Conservation (phyloP, 163 green algal genomes). For the Smithsoniella earleae region DNA sequence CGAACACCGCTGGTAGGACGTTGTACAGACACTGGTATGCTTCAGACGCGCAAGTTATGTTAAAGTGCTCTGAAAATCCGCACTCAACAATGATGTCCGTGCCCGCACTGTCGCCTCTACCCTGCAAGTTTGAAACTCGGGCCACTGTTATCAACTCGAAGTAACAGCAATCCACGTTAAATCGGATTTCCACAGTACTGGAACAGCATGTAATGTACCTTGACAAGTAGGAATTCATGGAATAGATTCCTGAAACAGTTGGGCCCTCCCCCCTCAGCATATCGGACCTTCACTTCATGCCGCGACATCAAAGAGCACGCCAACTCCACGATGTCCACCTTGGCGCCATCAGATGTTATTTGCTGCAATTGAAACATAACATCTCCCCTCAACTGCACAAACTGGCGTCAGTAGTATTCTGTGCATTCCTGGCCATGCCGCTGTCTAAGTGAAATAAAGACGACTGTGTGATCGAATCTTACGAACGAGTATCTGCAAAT, state of each 20-base stretch:
- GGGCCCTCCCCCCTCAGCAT: conserved; percentile 6
- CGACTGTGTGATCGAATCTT: too few relatives aligned
- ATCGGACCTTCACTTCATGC: conserved; percentile 21
- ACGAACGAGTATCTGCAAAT: too few relatives aligned
- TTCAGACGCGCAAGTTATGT: background rate
- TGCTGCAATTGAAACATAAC: background rate
- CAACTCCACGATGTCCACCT: conserved; percentile 2
- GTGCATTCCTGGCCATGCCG: too few relatives aligned
- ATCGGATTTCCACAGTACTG: too few relatives aligned
- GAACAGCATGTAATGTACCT: too few relatives aligned
- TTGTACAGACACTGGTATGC: conserved; percentile 7
- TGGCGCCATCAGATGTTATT: background rate
- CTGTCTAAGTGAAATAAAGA: too few relatives aligned
- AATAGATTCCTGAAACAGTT: conserved; percentile 25
- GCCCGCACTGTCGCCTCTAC: background rate
- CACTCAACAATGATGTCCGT: conserved; percentile 1
- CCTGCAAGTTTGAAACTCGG: too few relatives aligned
- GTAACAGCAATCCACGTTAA: too few relatives aligned
- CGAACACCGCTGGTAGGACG: conserved; percentile 1
- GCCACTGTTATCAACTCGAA: too few relatives aligned
- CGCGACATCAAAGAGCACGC: background rate
- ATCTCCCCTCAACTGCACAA: conserved; percentile 8
- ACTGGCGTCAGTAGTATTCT: too few relatives aligned
- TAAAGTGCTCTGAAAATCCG: conserved; percentile 11
- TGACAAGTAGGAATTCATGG: conserved; percentile 26